These are phyloP conservation scores for Urochloa ruziziensis DNA, from an alignment of 176 grass and related monocot genomes.

Conservation along the genomic window DNA sequence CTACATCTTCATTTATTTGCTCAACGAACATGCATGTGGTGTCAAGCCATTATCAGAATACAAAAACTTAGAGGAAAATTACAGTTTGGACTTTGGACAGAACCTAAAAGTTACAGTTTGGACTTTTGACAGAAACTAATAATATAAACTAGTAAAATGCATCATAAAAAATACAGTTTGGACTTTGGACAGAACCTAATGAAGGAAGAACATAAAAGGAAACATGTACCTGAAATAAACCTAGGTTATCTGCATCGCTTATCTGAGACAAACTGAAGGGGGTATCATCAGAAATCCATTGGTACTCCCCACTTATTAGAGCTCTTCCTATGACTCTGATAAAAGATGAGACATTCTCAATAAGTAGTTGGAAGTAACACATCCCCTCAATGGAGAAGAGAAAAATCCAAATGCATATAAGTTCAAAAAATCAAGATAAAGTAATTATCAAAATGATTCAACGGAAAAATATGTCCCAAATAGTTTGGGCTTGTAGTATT, in stretches of 20 bases:
- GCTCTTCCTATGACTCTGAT: slow-evolving; percentile 71
- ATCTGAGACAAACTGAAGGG: slow-evolving; percentile 38
- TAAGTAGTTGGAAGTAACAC: slow-evolving; percentile 9
- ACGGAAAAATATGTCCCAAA: slow-evolving; percentile 13
- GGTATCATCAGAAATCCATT: slow-evolving; percentile 67
- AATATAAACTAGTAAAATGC: background rate
- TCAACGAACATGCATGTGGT: background rate
- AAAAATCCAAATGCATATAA: background rate
- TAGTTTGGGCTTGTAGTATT: background rate
- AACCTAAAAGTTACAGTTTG: no score
- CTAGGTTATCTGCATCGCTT: slow-evolving; percentile 42
- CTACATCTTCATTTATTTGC: background rate
- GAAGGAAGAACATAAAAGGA: slow-evolving; percentile 4
- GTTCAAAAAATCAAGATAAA: background rate
- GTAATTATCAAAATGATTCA: background rate
- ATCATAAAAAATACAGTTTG: background rate
- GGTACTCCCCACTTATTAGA: slow-evolving; percentile 51
- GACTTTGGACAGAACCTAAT: background rate
- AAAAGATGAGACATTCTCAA: slow-evolving; percentile 13
- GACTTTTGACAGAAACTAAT: no score
- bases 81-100: no score
- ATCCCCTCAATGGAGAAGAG: background rate
- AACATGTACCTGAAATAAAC: slow-evolving; percentile 62
- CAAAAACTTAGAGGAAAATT: background rate
- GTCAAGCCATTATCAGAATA: background rate